Evolutionary conservation across 2,329 filamentous ascomycete genomes (phyloP).

Genomic region (Ilyonectria robusta): DNA sequence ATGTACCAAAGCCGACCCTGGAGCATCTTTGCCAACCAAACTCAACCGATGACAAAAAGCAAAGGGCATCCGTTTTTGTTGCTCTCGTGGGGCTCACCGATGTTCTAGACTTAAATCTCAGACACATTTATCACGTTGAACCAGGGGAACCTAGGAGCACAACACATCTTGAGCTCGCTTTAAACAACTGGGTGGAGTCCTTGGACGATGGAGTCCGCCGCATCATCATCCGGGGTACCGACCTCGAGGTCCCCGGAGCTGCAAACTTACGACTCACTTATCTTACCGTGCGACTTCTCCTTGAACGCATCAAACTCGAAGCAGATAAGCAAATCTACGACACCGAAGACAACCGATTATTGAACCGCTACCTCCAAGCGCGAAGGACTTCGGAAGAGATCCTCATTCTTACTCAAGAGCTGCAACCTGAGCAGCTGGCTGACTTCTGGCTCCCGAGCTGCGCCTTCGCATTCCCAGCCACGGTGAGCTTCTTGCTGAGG

Average conservation of each 20-base stretch:
- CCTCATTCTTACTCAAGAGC: constrained; percentile 61
- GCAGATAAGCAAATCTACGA: constrained; percentile 50
- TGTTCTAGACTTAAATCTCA: constrained; percentile 49
- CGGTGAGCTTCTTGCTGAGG: constrained; percentile 65
- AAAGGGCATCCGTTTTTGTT: constrained; percentile 58
- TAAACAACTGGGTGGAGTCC: constrained; percentile 62
- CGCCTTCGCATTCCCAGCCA: constrained; percentile 63
- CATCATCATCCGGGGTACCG: constrained; percentile 59
- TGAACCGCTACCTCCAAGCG: constrained; percentile 57
- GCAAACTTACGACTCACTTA: constrained; percentile 67
- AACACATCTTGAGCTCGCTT: constrained; percentile 53
- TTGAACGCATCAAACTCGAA: constrained; percentile 63
- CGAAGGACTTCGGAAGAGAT: constrained; percentile 64
- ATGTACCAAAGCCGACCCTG: constrained; percentile 61
- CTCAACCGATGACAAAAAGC: constrained; percentile 30
- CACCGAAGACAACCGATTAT: constrained; percentile 40
- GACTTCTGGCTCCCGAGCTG: constrained; percentile 66
- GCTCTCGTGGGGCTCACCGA: constrained; percentile 62
- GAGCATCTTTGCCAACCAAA: constrained; percentile 51
- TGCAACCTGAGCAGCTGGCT: constrained; percentile 58
- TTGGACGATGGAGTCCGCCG: constrained; percentile 55
- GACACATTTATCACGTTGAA: constrained; percentile 55
- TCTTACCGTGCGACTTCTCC: constrained; percentile 62
- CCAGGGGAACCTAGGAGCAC: constrained; percentile 45
- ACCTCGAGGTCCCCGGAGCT: constrained; percentile 59